Conservation (phyloP, 345 rosid genomes). For the Camelina laxa region DNA sequence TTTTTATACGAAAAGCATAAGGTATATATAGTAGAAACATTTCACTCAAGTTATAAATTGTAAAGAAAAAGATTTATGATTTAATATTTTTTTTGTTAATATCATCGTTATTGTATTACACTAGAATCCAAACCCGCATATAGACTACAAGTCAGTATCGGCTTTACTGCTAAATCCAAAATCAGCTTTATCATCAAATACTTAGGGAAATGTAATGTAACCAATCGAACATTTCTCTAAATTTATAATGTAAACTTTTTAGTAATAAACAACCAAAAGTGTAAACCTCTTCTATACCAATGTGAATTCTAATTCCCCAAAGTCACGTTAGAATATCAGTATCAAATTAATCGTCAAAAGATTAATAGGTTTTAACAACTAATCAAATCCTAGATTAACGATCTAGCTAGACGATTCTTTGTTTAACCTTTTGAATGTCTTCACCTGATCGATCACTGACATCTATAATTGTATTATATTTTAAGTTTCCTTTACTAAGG, state of each 20-base stretch:
- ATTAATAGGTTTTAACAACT: background rate
- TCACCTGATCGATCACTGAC: conserved; percentile 4
- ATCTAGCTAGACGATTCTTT: background rate
- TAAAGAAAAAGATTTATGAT: background rate
- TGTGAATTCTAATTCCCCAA: background rate
- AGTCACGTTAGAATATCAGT: background rate
- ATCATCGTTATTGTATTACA: background rate
- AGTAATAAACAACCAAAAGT: background rate
- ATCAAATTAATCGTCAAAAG: background rate
- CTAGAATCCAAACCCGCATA: background rate
- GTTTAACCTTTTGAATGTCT: background rate
- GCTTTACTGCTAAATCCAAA: background rate
- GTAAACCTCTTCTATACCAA: background rate
- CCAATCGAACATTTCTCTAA: background rate
- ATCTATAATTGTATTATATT: background rate
- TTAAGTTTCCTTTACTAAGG: conserved; percentile 6
- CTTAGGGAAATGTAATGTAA: background rate
- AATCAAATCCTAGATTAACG: background rate
- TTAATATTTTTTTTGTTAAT: background rate
- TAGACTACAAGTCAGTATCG: background rate
- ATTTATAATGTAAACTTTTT: background rate
- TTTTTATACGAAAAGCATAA: background rate
- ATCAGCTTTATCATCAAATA: background rate
- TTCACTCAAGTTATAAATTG: background rate
- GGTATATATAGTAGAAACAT: no score